phyloP scores from a whole-genome alignment of 2,329 filamentous ascomycete species.

The Scorias spongiosa region DNA sequence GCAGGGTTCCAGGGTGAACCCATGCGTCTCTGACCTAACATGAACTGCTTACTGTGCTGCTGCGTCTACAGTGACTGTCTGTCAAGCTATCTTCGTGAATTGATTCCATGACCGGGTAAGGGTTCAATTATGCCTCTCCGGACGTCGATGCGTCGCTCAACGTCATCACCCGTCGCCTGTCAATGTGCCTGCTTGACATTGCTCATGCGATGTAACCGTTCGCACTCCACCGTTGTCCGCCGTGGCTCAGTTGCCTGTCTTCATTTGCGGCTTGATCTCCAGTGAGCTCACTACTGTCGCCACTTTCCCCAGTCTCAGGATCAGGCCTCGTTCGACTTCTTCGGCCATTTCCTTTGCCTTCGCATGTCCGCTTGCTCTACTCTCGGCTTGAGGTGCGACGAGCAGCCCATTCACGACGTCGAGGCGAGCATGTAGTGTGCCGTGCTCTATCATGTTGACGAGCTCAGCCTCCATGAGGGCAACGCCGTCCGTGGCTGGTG shows the following conservation, averaged over 20 bases:
- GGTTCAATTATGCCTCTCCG: too few species aligned
- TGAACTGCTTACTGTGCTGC: too few species aligned
- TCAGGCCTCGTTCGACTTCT: constrained; percentile 58
- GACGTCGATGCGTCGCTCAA: too few species aligned
- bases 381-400: constrained; percentile 51
- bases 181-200: too few species aligned
- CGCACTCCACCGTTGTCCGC: neutral
- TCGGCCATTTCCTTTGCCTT: constrained; percentile 52
- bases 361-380: constrained; percentile 54
- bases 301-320: constrained; percentile 62
- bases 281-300: constrained; percentile 62
- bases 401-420: constrained; percentile 72
- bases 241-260: neutral
- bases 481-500: constrained; percentile 14
- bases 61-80: too few species aligned
- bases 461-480: constrained; percentile 57
- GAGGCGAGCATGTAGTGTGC: constrained; percentile 61
- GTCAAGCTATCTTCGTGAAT: too few species aligned
- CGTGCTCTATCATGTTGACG: constrained; percentile 57
- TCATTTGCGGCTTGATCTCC: constrained; percentile 28
- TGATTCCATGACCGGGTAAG: too few species aligned
- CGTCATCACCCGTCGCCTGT: too few species aligned
- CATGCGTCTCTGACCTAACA: too few species aligned
- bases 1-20: too few species aligned
- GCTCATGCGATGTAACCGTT: too few species aligned